Base-by-base conservation (phyloP, 106 monocot genomes). In the Allium sativum region DNA sequence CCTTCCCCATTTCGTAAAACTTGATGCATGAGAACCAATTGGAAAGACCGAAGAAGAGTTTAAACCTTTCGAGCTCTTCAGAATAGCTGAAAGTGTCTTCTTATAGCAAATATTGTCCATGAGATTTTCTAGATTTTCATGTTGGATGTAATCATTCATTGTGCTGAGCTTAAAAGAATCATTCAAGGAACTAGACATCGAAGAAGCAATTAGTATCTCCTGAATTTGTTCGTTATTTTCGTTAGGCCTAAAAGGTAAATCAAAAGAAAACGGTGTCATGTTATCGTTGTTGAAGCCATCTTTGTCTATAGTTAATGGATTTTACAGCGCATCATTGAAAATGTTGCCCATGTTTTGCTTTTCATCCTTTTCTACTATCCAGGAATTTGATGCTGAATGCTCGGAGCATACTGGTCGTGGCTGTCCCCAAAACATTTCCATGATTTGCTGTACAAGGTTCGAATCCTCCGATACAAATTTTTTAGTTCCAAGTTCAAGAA, bases 401-500 rank as follows among this genome's bases (percentile, higher is more conserved):
- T 86, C 78, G 7, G 78, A 68, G 63, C 56, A 75, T 67, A 53
- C 62, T 20, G 86, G 73, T 14, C 54, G n/a, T 44, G 68, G 62
- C 12, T 64, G 7, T 22, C 82, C 82, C 78, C 72, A 73, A 53
- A 82, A 82, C 12, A 63, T 69, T 42, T 41, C 70, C 19, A 52
- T 70, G 19, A 82, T n/a, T 43, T 66, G 75, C 7, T 73, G 53
- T 59, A 78, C 16, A 15, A 86, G 63, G 46, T 21, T 22, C 7
- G 68, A 55, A 52, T 86, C 82, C 73, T 86, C 82, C 58, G 55
- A 54, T 61, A 89, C 93, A 63, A 21, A 17, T 68, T 89, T 80
- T 47, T 76, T 78, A 44, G 86, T 94, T 22, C 93, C 93, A 13
- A 94, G 72, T 69, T 94, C 93, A 1, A 94, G 76, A n/a, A 89